A percentile compares a stretch with the other conserved stretches of the same genome.
Conservation (phyloP, 257 asterid species). For the Solanum arcanum region DNA sequence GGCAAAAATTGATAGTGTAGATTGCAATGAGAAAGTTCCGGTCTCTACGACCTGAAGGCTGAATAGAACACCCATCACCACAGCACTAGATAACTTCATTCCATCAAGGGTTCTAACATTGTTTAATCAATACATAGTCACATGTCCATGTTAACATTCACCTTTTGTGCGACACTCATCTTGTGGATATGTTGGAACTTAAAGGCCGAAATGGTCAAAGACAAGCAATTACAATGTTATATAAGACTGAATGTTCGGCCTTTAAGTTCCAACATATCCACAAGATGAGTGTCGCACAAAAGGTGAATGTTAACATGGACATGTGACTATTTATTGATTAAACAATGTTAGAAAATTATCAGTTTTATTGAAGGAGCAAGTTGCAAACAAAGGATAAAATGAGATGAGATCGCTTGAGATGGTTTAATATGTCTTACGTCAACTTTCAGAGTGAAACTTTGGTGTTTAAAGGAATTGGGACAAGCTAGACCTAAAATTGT, state of each 20-base stretch:
- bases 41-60: not conserved
- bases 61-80: not conserved
- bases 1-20: not conserved
- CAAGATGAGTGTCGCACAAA: not conserved
- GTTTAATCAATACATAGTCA: too few relatives aligned
- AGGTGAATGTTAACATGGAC: not conserved
- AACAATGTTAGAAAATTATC: not conserved
- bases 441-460: not conserved
- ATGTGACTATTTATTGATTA: not conserved
- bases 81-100: not conserved
- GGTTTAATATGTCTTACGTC: not conserved
- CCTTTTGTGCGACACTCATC: too few relatives aligned
- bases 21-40: not conserved
- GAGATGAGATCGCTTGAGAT: not conserved
- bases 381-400: not conserved
- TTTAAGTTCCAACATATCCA: not conserved
- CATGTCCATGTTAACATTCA: too few relatives aligned
- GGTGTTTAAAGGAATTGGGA: not conserved
- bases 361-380: not conserved
- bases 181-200: too few relatives aligned
- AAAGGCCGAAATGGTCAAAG: not conserved
- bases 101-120: not conserved
- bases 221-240: not conserved
- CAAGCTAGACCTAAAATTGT: not conserved
- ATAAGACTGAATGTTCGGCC: not conserved